These are phyloP conservation scores for Fusarium sp. DNA, from an alignment of 2,329 filamentous ascomycete genomes.

Conservation along the genomic window DNA sequence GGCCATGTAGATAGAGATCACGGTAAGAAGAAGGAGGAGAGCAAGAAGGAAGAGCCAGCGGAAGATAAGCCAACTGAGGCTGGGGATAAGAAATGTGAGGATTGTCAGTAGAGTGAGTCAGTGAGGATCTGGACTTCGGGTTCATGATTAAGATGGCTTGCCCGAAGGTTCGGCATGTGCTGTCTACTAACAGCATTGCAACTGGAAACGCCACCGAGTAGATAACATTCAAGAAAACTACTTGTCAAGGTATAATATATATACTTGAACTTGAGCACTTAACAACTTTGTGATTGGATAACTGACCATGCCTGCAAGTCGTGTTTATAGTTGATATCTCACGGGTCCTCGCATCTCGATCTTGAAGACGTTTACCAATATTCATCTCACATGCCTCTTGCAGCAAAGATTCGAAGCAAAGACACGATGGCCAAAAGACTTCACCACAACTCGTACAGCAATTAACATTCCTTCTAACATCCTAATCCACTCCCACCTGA, in stretches of 20 bases:
- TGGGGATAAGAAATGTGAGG: slow-evolving; percentile 44
- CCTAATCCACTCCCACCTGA: slow-evolving; percentile 16
- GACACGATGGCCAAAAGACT: neutral
- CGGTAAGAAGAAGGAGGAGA: slow-evolving; percentile 19
- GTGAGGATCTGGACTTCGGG: neutral
- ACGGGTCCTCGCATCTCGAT: neutral
- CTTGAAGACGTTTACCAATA: neutral
- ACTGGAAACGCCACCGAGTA: neutral
- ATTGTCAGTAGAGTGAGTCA: slow-evolving; percentile 42
- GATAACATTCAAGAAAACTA: neutral
- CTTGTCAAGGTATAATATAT: neutral
- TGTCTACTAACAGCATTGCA: neutral
- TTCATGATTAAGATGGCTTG: neutral
- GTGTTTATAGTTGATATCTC: neutral
- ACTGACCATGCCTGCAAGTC: neutral
- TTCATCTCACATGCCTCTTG: neutral
- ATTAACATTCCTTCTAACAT: slow-evolving; percentile 34
- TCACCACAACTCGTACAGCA: slow-evolving; percentile 24
- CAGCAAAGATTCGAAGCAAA: neutral
- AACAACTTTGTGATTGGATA: neutral
- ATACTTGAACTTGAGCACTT: neutral
- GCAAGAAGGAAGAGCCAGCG: slow-evolving; percentile 17
- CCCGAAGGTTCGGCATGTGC: neutral
- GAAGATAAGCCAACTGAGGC: slow-evolving; percentile 6
- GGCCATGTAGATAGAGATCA: slow-evolving; percentile 81